Percentiles rank a stretch among this genome's conserved stretches.
Conservation (phyloP, 148 eudicot genomes). For the Vaccinium darrowii region DNA sequence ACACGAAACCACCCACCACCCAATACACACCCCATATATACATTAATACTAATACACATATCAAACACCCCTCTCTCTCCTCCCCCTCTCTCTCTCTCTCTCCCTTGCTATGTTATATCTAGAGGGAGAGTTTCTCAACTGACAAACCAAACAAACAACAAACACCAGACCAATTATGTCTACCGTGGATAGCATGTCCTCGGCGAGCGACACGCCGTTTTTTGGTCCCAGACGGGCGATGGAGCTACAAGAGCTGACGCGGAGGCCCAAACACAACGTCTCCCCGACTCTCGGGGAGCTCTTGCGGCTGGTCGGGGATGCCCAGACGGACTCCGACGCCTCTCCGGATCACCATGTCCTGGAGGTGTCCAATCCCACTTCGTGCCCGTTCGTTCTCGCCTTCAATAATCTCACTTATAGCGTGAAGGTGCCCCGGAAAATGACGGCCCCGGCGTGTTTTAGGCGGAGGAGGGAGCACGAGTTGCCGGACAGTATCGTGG, state of each 20-base stretch:
- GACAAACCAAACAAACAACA: neutral
- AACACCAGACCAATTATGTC: neutral
- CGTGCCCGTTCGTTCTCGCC: conserved; percentile 61
- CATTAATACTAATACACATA: neutral
- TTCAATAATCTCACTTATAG: conserved; percentile 70
- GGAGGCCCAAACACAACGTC: conserved; percentile 30
- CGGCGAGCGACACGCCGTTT: conserved; percentile 40
- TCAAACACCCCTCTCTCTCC: neutral
- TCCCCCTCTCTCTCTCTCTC: neutral
- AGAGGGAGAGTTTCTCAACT: neutral
- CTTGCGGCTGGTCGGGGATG: conserved; percentile 47
- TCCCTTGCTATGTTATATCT: neutral
- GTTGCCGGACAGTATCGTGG: neutral
- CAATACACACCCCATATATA: neutral
- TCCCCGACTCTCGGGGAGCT: conserved; percentile 68
- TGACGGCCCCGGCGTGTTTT: conserved; percentile 18
- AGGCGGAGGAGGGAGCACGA: conserved; percentile 7
- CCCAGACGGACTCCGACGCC: conserved; percentile 12
- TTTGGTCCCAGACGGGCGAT: conserved; percentile 49
- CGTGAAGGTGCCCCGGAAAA: conserved; percentile 41
- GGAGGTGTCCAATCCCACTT: conserved; percentile 23
- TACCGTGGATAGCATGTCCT: conserved; percentile 21
- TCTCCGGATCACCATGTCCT: conserved; percentile 38
- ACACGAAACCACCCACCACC: conserved; percentile 25
- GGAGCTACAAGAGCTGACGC: conserved; percentile 46